phyloP scores from a whole-genome alignment of 345 rosid species.

The Citrus trifoliata region DNA sequence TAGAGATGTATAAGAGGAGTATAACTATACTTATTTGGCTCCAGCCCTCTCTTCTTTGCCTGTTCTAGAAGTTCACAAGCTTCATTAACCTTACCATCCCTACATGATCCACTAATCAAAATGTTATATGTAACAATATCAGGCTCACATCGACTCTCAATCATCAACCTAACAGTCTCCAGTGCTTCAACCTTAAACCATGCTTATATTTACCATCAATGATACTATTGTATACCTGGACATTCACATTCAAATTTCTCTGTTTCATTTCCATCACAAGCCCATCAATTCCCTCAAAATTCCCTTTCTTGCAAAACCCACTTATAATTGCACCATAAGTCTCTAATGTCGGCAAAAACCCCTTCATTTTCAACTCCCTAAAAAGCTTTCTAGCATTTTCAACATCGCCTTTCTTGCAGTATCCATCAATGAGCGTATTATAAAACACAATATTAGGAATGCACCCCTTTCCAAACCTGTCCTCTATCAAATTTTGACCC shows the following conservation, averaged over 20 bases:
- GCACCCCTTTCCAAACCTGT: conserved; percentile 74
- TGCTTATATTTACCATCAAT: conserved; percentile 55
- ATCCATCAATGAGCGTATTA: conserved; percentile 71
- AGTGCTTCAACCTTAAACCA: conserved; percentile 34
- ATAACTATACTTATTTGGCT: conserved; percentile 46
- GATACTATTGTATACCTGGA: conserved; percentile 49
- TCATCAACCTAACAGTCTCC: conserved; percentile 50
- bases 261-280: conserved; percentile 68
- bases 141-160: conserved; percentile 52
- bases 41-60: conserved; percentile 50
- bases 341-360: conserved; percentile 60
- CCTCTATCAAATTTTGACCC: conserved; percentile 60
- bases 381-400: conserved; percentile 47
- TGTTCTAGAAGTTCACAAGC: conserved; percentile 59
- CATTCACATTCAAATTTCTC: conserved; percentile 47
- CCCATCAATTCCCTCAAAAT: conserved; percentile 45
- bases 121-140: conserved; percentile 66
- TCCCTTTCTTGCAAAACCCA: conserved; percentile 61
- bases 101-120: conserved; percentile 57
- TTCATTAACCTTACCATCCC: conserved; percentile 43
- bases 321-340: conserved; percentile 65
- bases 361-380: conserved; percentile 59
- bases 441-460: conserved; percentile 77
- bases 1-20: conserved; percentile 58
- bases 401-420: conserved; percentile 44